phyloP scores from a whole-genome alignment of 164 flowering plant genomes.

The Liquidambar formosana region DNA sequence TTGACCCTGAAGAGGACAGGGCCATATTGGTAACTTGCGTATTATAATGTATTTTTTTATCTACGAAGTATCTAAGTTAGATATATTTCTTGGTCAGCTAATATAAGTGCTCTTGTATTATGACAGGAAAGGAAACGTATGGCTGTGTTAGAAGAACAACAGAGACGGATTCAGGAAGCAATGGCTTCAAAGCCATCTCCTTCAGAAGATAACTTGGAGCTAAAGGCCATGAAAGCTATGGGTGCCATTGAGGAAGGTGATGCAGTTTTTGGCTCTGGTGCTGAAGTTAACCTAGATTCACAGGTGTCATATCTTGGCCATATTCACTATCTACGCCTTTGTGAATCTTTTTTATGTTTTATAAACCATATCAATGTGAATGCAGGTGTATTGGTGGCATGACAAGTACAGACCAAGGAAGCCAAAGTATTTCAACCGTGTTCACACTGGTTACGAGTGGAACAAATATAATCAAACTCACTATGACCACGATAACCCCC shows the following conservation, averaged over 20 bases:
- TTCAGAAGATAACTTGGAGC: slow-evolving; percentile 71
- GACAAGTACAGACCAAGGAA: slow-evolving; percentile 97
- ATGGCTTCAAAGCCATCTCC: slow-evolving; percentile 67
- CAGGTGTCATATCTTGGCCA: slow-evolving; percentile 48
- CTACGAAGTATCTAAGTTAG: not conserved
- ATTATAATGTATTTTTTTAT: not conserved
- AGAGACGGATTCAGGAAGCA: slow-evolving; percentile 69
- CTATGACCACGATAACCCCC: slow-evolving; percentile 98
- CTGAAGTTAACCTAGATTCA: slow-evolving; percentile 92
- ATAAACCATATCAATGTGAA: slow-evolving; percentile 2
- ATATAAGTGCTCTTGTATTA: not conserved
- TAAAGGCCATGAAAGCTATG: slow-evolving; percentile 85
- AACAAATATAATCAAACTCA: slow-evolving; percentile 99
- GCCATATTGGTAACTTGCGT: slow-evolving; percentile 58
- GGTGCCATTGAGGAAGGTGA: slow-evolving; percentile 97
- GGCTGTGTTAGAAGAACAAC: slow-evolving; percentile 73
- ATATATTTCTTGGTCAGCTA: not conserved
- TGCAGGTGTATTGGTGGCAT: slow-evolving; percentile 99
- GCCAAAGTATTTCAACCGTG: slow-evolving; percentile 98
- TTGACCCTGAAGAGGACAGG: slow-evolving; percentile 93
- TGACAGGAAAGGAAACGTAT: slow-evolving; percentile 75
- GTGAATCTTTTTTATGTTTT: not conserved
- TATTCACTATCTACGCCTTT: not conserved
- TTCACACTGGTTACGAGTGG: slow-evolving; percentile 99
- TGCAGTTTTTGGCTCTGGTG: slow-evolving; percentile 85